Evolutionary conservation across 176 grass and related monocot genomes (phyloP).

Genomic region (Tillandsia fasciculata): DNA sequence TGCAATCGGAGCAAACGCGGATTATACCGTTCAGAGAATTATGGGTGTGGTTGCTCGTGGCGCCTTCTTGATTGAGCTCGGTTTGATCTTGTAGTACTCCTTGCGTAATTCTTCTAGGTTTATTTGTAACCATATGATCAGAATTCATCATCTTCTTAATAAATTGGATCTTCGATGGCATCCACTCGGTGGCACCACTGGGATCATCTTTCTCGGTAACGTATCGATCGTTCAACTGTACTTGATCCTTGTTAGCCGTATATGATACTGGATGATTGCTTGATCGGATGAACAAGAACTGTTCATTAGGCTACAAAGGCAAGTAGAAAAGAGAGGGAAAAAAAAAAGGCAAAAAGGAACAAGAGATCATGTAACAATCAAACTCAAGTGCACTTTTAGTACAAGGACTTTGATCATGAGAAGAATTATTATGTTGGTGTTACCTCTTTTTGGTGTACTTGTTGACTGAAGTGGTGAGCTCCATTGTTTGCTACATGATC

Average conservation of each 20-base stretch:
- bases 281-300: slow-evolving; percentile 41
- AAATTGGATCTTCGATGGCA: slow-evolving; percentile 61
- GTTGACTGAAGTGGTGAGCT: background rate
- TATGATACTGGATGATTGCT: slow-evolving; percentile 13
- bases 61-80: background rate
- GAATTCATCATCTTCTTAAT: slow-evolving; percentile 65
- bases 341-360: background rate
- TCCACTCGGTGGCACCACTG: slow-evolving; percentile 30
- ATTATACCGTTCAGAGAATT: slow-evolving; percentile 37
- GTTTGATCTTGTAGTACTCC: slow-evolving; percentile 28
- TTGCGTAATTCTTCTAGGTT: slow-evolving; percentile 38
- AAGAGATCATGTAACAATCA: background rate
- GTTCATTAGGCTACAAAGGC: slow-evolving; percentile 34
- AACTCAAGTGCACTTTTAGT: background rate
- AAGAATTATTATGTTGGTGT: background rate
- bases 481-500: slow-evolving; percentile 13
- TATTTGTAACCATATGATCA: slow-evolving; percentile 21
- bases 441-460: background rate
- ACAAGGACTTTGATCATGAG: background rate
- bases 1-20: slow-evolving; percentile 92
- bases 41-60: slow-evolving; percentile 21
- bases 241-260: slow-evolving; percentile 48
- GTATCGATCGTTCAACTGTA: slow-evolving; percentile 34
- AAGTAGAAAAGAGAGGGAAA: background rate
- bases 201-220: slow-evolving; percentile 18